Conservation (phyloP, 2,329 filamentous ascomycete species). For the Paramyrothecium sp. region DNA sequence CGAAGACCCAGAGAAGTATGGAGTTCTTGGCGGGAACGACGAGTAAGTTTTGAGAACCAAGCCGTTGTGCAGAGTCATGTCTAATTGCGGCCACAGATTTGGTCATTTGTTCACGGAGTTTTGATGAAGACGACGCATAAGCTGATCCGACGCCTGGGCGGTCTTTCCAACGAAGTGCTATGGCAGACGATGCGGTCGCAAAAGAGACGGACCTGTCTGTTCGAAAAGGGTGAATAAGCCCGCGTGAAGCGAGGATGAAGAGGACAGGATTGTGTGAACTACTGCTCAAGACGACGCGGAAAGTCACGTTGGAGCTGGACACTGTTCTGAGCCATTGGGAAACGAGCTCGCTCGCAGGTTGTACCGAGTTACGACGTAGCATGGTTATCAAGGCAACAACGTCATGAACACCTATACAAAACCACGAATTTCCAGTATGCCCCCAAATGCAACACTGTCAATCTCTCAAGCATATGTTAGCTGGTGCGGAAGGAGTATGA, state of each 20-base stretch:
- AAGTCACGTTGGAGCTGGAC: no score
- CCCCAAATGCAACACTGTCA: not conserved
- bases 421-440: not conserved
- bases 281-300: no score
- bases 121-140: slow-evolving; percentile 35
- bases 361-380: not conserved
- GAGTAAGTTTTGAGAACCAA: slow-evolving; percentile 64
- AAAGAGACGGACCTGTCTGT: not conserved
- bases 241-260: no score
- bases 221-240: no score
- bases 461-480: not conserved
- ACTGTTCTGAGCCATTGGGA: not conserved
- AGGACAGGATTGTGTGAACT: no score
- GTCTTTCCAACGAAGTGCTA: no score
- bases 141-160: no score
- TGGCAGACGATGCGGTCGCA: not conserved
- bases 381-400: not conserved
- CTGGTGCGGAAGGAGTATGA: no score
- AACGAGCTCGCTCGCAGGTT: not conserved
- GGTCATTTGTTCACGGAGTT: slow-evolving; percentile 77
- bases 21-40: slow-evolving; percentile 67
- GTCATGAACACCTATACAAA: not conserved
- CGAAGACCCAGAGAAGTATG: slow-evolving; percentile 93
- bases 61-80: not conserved
- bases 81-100: slow-evolving; percentile 46